Conservation (phyloP, 345 rosid genomes). For the Hibiscus mutabilis region DNA sequence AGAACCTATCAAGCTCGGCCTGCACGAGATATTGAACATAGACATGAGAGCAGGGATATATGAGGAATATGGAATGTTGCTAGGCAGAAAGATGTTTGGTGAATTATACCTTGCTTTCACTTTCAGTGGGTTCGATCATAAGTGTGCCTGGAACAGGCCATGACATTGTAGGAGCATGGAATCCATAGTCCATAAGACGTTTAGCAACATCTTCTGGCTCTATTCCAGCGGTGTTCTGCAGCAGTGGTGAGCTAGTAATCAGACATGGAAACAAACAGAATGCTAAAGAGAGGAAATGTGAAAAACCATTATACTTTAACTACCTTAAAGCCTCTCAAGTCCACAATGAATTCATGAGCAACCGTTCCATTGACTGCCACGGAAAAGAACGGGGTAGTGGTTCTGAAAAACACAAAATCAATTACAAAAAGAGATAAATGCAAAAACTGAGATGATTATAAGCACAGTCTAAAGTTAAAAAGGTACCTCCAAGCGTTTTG, state of each 20-base stretch:
- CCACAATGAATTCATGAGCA: slow-evolving; percentile 95
- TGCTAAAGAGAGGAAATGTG: neutral
- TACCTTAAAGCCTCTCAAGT: slow-evolving; percentile 92
- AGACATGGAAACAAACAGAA: slow-evolving; percentile 11
- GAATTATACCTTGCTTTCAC: slow-evolving; percentile 90
- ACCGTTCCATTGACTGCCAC: slow-evolving; percentile 89
- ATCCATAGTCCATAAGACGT: slow-evolving; percentile 93
- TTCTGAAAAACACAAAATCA: slow-evolving; percentile 37
- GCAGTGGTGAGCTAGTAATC: slow-evolving; percentile 6
- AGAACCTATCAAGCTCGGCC: slow-evolving; percentile 96
- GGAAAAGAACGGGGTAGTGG: slow-evolving; percentile 83
- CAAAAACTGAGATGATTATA: neutral
- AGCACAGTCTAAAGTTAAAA: slow-evolving; percentile 10
- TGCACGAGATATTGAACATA: slow-evolving; percentile 31
- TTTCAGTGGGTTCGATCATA: slow-evolving; percentile 98
- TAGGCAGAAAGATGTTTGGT: neutral
- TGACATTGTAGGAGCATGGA: slow-evolving; percentile 97
- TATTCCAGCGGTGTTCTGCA: slow-evolving; percentile 79
- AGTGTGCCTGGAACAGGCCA: slow-evolving; percentile 99
- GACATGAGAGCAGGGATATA: no score
- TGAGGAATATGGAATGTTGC: slow-evolving; percentile 1
- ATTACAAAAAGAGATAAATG: neutral
- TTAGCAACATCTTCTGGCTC: slow-evolving; percentile 99
- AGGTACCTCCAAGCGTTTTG: slow-evolving; percentile 87
- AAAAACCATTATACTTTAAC: neutral